These are phyloP conservation scores for Colletotrichum lindemuthianum DNA, from an alignment of 2,329 filamentous ascomycete genomes.

Conservation along the genomic window DNA sequence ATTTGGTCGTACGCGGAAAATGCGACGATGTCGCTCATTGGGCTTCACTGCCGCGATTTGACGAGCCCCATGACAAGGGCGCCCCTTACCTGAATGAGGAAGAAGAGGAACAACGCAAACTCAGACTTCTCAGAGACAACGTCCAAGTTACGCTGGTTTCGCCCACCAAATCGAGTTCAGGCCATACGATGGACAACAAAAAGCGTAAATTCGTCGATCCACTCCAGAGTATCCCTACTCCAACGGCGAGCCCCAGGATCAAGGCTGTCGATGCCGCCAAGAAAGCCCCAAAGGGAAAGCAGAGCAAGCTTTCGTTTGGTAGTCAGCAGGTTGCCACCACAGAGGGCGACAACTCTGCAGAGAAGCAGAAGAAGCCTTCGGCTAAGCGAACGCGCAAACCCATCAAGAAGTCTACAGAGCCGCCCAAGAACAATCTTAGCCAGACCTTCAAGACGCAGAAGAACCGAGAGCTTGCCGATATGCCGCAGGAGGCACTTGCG, in stretches of 20 bases:
- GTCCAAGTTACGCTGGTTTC: conserved; percentile 54
- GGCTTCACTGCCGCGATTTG: conserved; percentile 70
- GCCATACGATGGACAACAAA: conserved; percentile 47
- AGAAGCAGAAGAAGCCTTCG: conserved; percentile 41
- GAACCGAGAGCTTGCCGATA: conserved; percentile 41
- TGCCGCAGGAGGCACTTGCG: conserved; percentile 41
- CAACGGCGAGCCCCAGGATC: conserved; percentile 64
- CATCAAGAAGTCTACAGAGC: conserved; percentile 47
- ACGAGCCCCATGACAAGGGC: conserved; percentile 63
- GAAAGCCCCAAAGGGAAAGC: conserved; percentile 56
- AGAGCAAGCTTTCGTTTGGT: conserved; percentile 61
- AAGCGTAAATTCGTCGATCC: conserved; percentile 54
- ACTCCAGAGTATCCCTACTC: conserved; percentile 65
- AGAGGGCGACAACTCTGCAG: conserved; percentile 39
- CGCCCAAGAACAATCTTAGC: conserved; percentile 51
- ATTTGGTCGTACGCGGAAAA: conserved; percentile 86
- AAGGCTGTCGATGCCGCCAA: conserved; percentile 53
- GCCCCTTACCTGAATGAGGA: conserved; percentile 57
- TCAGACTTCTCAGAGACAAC: conserved; percentile 49
- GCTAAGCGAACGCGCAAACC: conserved; percentile 47
- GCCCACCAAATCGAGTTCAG: conserved; percentile 39
- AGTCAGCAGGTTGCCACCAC: conserved; percentile 32
- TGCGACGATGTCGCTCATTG: conserved; percentile 88
- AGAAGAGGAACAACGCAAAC: conserved; percentile 50
- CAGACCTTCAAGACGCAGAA: conserved; percentile 58